Evolutionary conservation across 805 yeast species (phyloP), one percentile per base, ranked within the genome.

Genomic region (Kuraishia piskuri): DNA sequence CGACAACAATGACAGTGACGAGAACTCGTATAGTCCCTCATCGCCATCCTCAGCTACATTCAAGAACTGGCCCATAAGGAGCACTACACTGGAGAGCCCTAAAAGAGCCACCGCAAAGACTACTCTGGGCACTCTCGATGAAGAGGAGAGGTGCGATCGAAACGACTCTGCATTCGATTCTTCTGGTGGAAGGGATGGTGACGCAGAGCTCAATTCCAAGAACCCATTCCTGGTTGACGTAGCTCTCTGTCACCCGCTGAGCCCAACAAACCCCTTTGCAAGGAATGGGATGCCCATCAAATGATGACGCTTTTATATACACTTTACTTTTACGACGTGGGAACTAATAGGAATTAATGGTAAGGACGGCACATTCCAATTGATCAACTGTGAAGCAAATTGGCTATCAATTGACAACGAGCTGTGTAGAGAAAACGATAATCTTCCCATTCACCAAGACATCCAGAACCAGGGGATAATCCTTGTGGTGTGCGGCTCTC

Each of bases 1-100:
- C 46, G 53, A 46, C 36, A 47, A 45, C 22, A 25, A 20, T 17
- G 52, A 50, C 36, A n/a, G 46, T n/a, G 22, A 21, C 22, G 46
- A 49, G 25, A 12, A 22, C 19, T 31, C 40, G 7, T 31, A 7
- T 31, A 12, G n/a, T 12, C 40, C 40, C n/a, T 31, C 40, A n/a
- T 31, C 40, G 9, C 40, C 40, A 31, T 31, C 40, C 9, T 31
- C 40, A 7, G 17, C 17, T 5, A 31, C 40, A 31, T 31, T 31
- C 17, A 31, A 12, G 40, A 31, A 31, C 17, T 31, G 40, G 40
- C 40, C 40, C 4, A 10, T 31, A n/a, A 31, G 17, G 40, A 31
- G 40, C 23, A 48, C n/a, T 22, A 20, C 9, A 25, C 31, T 14
- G 31, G 50, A 25, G 20, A 48, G 50, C n/a, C 51, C 46, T 19